Evolutionary conservation across 2,329 filamentous ascomycete genomes (phyloP), one percentile per base, ranked within the genome.

Genomic region (Sclerotinia nivalis): DNA sequence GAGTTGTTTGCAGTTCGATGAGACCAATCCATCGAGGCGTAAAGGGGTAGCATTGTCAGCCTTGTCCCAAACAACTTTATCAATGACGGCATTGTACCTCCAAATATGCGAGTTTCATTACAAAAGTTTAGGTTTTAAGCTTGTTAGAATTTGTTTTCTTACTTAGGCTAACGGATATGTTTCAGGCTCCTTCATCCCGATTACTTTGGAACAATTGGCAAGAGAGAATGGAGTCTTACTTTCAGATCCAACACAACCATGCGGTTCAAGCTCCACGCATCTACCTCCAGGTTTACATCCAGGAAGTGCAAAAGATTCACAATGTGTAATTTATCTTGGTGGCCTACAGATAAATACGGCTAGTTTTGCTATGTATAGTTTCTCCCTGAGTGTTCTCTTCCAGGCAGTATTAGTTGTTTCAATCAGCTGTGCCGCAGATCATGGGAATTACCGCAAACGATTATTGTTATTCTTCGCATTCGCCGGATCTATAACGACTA

Each of bases 291-390:
- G 71, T 13, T 58, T 71, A 37, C 54, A 64, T 28, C 60, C 58
- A n/a, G 60, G 64, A n/a, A 60, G 73, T 66, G 56, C 73, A 75
- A 75, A 79, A 74, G 73, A 84, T 74, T 85, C 84, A 62, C 93
- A 96, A 79, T 99, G 96, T 78, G 84, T 98, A 71, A 88, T 98
- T 71, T 88, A 90, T 73, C 84, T 98, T 7, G 82, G 97, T 34
- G 95, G 95, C 8, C 80, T 91, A 71, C 90, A 97, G 77, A 90
- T 99, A 82, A 98, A 98, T 80, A 97, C 95, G 0, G 94, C 95
- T 49, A 96, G 92, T 80, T 97, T 98, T 80, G 95, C 93, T 79
- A 97, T 98, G 93, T 98, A 98, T 81, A 97, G 93, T 2, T 99
- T 99, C 81, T 97, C 93, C 70, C 84, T 96, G 77, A 96, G 93